phyloP scores from a whole-genome alignment of 2,329 filamentous ascomycete species.

The Neodidymelliopsis sp. region DNA sequence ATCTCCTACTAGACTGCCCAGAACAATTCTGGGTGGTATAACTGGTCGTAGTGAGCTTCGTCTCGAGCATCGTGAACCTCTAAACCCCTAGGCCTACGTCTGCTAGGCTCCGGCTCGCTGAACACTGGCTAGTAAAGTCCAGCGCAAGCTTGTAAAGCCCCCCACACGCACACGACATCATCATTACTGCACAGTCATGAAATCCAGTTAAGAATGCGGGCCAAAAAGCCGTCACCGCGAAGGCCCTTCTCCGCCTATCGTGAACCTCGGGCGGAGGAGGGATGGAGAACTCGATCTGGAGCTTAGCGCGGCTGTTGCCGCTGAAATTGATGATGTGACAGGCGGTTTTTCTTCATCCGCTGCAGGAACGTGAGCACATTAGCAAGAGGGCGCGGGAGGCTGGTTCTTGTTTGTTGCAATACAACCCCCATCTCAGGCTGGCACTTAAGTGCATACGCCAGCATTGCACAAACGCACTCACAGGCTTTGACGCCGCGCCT shows the following conservation, averaged over 20 bases:
- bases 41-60: slow-evolving; percentile 1
- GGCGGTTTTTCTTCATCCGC: not conserved
- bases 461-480: too few species aligned
- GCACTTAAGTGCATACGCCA: not conserved
- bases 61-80: not conserved
- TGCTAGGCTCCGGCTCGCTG: not conserved
- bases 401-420: not conserved
- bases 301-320: slow-evolving; percentile 3
- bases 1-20: slow-evolving; percentile 8
- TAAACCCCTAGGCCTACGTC: slow-evolving; percentile 2
- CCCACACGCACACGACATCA: slow-evolving; percentile 16
- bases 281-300: slow-evolving; percentile 2
- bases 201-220: slow-evolving; percentile 10
- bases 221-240: slow-evolving; percentile 8
- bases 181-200: not conserved
- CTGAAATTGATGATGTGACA: slow-evolving; percentile 2
- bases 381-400: not conserved
- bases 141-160: slow-evolving; percentile 4
- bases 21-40: not conserved
- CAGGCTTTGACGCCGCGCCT: too few species aligned
- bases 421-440: too few species aligned
- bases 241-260: slow-evolving; percentile 14
- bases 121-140: not conserved
- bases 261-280: slow-evolving; percentile 2
- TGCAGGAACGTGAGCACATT: not conserved